Base-by-base conservation (phyloP, 1,284 basidiomycete genomes). In the Cutaneotrichosporon sp. region DNA sequence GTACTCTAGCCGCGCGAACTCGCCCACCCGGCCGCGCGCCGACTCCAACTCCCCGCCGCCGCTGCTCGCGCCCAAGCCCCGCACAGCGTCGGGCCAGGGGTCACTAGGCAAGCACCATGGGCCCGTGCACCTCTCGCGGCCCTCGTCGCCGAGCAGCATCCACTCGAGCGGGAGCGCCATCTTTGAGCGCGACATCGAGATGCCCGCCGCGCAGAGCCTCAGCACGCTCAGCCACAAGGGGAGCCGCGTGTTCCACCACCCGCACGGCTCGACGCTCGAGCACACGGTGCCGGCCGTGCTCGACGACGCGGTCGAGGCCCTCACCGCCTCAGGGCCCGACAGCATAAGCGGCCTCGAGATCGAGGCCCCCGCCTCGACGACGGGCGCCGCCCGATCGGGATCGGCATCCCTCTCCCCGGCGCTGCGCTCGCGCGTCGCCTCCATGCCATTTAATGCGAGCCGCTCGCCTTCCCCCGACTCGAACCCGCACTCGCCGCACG, bases 131-230 rank as follows among this genome's bases (percentile, higher is more conserved):
- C 66, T 72, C 27, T 69, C 67, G 11, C 67, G 72, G 24, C 76
- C 75, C n/a, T 67, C 67, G 9, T 77, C 75, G 4, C 74, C 74
- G 20, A 63, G 72, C 8, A 74, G 72, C 13, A 75, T 77, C 65
- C 74, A 75, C 65, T 77, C 76, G 29, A 73, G 71, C 46, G 70
- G 72, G 16, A 75, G 73, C 20, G 76, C 77, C 9, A 80, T 80
- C 45, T 80, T 80, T 54, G 79, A 80, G 66, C 67, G 79, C 18
- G 79, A 80, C 59, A 79, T 80, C 43, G 78, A 79, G 60, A 56
- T 72, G 8, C 70, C 72, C 1, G 63, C 74, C 7, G 70, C 75
- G 3, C 70, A 71, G 31, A 70, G 70, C 9, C 65, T 76, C 22
- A 68, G 69, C 11, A 62, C 60, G 25, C 69, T 77, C 50, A 71